phyloP scores from a whole-genome alignment of 768 basidiomycete species.

The Hirschioporus abietinus region DNA sequence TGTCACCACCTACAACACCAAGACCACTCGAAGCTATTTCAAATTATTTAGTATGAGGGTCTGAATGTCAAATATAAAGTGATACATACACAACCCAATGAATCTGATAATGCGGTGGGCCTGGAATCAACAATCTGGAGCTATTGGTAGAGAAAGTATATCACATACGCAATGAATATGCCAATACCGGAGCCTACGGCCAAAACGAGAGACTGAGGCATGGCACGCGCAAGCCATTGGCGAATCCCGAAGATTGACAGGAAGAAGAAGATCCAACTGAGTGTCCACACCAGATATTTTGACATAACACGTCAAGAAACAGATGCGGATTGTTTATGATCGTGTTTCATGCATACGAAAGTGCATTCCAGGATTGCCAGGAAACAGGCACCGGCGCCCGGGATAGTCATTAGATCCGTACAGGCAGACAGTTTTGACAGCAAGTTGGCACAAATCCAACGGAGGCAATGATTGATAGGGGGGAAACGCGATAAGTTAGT shows the following conservation, averaged over 20 bases:
- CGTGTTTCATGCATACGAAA: neutral
- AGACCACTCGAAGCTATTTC: constrained; percentile 57
- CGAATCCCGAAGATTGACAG: constrained; percentile 79
- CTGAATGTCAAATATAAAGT: neutral
- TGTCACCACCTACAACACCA: constrained; percentile 70
- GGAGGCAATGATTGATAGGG: neutral
- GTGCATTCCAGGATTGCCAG: neutral
- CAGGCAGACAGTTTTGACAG: neutral
- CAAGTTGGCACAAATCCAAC: neutral
- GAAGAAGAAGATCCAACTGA: constrained; percentile 75
- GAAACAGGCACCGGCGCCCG: neutral
- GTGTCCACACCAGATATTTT: neutral
- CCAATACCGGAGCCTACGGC: constrained; percentile 87
- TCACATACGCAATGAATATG: constrained; percentile 73
- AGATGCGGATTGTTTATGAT: neutral
- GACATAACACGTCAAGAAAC: neutral
- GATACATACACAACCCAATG: constrained; percentile 62
- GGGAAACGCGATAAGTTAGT: neutral
- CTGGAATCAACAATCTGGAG: constrained; percentile 5
- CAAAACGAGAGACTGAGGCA: constrained; percentile 82
- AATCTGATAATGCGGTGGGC: constrained; percentile 38
- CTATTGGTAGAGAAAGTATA: constrained; percentile 4
- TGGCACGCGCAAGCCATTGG: constrained; percentile 84
- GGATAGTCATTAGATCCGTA: neutral
- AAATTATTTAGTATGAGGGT: constrained; percentile 3